phyloP scores from a whole-genome alignment of 1,139 yeast genomes.

The Yamadazyma trypodendri region DNA sequence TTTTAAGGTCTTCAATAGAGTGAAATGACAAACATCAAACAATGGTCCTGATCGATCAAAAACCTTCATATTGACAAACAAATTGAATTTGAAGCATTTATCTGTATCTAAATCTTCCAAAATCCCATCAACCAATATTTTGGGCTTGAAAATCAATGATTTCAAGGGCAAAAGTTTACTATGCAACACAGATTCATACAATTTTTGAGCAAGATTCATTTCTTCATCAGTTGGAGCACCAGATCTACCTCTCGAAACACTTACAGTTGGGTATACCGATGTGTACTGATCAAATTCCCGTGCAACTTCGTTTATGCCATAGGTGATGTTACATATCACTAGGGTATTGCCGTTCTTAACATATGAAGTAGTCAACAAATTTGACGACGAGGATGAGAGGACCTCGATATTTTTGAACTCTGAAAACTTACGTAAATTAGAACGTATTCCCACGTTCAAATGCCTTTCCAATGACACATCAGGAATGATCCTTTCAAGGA shows the following conservation, averaged over 20 bases:
- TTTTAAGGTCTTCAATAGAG: constrained; percentile 63
- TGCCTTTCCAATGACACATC: constrained; percentile 81
- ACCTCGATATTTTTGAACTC: constrained; percentile 67
- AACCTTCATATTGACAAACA: constrained; percentile 74
- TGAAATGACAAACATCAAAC: constrained; percentile 73
- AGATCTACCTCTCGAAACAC: constrained; percentile 67
- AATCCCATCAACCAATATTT: constrained; percentile 42
- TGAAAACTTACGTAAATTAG: constrained; percentile 65
- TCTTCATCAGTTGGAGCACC: constrained; percentile 93
- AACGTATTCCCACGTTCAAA: constrained; percentile 67
- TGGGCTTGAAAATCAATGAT: constrained; percentile 30
- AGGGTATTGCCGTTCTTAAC: constrained; percentile 74
- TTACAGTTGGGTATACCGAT: constrained; percentile 75
- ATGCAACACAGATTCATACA: constrained; percentile 59
- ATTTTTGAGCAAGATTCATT: constrained; percentile 70
- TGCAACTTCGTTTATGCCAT: constrained; percentile 59
- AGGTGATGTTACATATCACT: constrained; percentile 72
- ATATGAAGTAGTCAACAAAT: constrained; percentile 65
- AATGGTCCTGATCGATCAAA: constrained; percentile 81
- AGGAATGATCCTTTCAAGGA: constrained; percentile 82
- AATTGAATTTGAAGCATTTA: constrained; percentile 53
- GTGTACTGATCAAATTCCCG: constrained; percentile 27
- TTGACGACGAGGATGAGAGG: constrained; percentile 17
- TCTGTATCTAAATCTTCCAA: constrained; percentile 22
- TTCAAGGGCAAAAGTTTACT: constrained; percentile 50